Evolutionary conservation across 805 yeast species (phyloP).

Genomic region (Ogataea chonburiensis): DNA sequence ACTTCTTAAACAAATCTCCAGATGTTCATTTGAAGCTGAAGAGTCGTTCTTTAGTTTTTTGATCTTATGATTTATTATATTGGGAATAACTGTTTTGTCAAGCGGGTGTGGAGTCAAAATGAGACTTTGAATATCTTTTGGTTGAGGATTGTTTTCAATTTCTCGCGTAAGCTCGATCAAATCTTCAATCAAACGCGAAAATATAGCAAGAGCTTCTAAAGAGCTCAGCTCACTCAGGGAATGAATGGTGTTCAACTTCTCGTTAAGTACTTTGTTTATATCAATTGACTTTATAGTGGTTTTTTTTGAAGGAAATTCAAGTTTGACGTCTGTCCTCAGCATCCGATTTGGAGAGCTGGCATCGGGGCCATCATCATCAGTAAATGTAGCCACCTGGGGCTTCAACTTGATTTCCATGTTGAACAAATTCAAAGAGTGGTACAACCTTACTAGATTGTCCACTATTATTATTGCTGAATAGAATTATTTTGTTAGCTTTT

Average conservation of each 20-base stretch:
- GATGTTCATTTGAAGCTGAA: too few relatives aligned
- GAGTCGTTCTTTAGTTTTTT: too few relatives aligned
- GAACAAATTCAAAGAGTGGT: neutral
- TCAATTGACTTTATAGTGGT: too few relatives aligned
- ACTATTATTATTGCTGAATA: too few relatives aligned
- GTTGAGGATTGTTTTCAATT: slow-evolving; percentile 8
- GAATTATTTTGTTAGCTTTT: too few relatives aligned
- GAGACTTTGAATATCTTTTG: slow-evolving; percentile 15
- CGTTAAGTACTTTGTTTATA: slow-evolving; percentile 33
- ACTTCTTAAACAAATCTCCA: too few relatives aligned
- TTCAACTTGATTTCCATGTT: slow-evolving; percentile 22
- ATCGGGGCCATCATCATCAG: slow-evolving; percentile 9
- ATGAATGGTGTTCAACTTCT: slow-evolving; percentile 21
- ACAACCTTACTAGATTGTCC: neutral
- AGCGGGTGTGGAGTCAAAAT: slow-evolving; percentile 19
- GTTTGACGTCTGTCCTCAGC: too few relatives aligned
- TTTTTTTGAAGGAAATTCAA: neutral
- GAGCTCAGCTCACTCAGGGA: slow-evolving; percentile 26
- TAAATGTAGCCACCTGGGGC: slow-evolving; percentile 28
- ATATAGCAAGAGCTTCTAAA: slow-evolving; percentile 31
- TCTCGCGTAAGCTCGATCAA: slow-evolving; percentile 21
- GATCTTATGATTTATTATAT: too few relatives aligned
- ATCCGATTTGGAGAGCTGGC: too few relatives aligned
- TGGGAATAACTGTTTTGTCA: too few relatives aligned
- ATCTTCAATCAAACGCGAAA: slow-evolving; percentile 28